phyloP scores from a whole-genome alignment of 1,284 basidiomycete genomes.

The Entoloma clypeatum region DNA sequence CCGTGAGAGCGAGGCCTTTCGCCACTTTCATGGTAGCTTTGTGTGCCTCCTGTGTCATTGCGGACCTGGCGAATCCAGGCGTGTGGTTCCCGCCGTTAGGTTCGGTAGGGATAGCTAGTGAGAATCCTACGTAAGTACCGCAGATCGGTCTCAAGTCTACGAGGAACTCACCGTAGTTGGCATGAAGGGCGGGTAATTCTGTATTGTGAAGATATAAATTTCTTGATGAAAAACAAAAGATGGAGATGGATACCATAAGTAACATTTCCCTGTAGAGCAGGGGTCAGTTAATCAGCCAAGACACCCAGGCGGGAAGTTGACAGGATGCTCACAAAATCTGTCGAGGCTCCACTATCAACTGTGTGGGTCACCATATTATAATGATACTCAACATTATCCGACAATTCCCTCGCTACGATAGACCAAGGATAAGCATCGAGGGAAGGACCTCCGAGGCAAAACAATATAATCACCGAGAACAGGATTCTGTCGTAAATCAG shows the following conservation, averaged over 20 bases:
- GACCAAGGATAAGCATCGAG: conserved; percentile 1
- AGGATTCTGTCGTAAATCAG: conserved; percentile 61
- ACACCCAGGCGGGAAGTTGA: neutral
- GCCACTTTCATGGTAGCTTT: conserved; percentile 51
- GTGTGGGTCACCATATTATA: conserved; percentile 35
- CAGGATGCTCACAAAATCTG: conserved; percentile 55
- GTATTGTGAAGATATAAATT: conserved; percentile 10
- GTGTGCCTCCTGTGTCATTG: conserved; percentile 60
- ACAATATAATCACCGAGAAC: conserved; percentile 41
- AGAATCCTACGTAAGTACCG: neutral
- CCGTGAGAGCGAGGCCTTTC: conserved; percentile 59
- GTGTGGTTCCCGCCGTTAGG: conserved; percentile 67
- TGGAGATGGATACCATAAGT: conserved; percentile 49
- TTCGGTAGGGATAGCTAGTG: conserved; percentile 60
- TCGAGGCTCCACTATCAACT: conserved; percentile 47
- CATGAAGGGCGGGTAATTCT: conserved; percentile 67
- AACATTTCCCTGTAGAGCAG: conserved; percentile 54
- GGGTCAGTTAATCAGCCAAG: neutral
- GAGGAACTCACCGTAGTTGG: conserved; percentile 48
- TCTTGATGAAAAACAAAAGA: conserved; percentile 8
- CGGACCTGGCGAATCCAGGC: conserved; percentile 55
- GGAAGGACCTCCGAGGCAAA: neutral
- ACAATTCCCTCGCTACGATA: conserved; percentile 42
- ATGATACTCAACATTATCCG: conserved; percentile 35
- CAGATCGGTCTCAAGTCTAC: conserved; percentile 4